phyloP scores from a whole-genome alignment of 2,329 filamentous ascomycete genomes.

The Sporothrix humicola region DNA sequence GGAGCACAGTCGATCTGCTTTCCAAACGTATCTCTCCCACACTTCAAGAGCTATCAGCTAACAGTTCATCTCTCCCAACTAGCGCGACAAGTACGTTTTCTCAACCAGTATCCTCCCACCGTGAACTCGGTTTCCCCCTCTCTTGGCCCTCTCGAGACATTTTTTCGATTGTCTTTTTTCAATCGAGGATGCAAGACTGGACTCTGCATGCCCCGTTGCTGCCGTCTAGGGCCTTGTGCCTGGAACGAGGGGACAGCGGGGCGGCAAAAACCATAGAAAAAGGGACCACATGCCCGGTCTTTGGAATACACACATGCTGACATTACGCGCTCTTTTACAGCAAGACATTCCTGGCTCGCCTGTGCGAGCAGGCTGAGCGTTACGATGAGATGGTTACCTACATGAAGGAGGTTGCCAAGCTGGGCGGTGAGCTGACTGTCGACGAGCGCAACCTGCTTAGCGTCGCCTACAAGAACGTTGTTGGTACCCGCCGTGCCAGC shows the following conservation, averaged over 20 bases:
- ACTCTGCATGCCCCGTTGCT: not conserved
- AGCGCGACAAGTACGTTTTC: slow-evolving; percentile 31
- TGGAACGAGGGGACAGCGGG: not conserved
- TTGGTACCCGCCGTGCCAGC: slow-evolving; percentile 95
- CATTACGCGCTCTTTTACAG: slow-evolving; percentile 54
- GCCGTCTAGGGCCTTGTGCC: not conserved
- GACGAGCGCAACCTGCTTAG: slow-evolving; percentile 99
- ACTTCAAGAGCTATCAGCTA: slow-evolving; percentile 20
- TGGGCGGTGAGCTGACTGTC: slow-evolving; percentile 79
- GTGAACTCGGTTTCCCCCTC: too few relatives aligned
- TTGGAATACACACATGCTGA: slow-evolving; percentile 21
- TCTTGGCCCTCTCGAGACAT: not conserved
- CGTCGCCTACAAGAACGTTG: slow-evolving; percentile 99
- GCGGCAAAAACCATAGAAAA: not conserved
- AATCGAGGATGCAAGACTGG: not conserved
- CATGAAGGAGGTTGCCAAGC: slow-evolving; percentile 99
- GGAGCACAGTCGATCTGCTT: not conserved
- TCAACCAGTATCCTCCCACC: not conserved
- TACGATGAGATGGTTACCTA: slow-evolving; percentile 99
- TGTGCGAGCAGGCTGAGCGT: slow-evolving; percentile 99
- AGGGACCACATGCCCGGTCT: not conserved
- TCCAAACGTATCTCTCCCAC: not conserved
- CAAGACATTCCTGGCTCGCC: slow-evolving; percentile 99
- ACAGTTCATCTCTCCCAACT: slow-evolving; percentile 16
- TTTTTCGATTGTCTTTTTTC: not conserved